Evolutionary conservation across 768 basidiomycete species (phyloP), one percentile per base, ranked within the genome.

Genomic region (Xerocomellus chrysenteron): DNA sequence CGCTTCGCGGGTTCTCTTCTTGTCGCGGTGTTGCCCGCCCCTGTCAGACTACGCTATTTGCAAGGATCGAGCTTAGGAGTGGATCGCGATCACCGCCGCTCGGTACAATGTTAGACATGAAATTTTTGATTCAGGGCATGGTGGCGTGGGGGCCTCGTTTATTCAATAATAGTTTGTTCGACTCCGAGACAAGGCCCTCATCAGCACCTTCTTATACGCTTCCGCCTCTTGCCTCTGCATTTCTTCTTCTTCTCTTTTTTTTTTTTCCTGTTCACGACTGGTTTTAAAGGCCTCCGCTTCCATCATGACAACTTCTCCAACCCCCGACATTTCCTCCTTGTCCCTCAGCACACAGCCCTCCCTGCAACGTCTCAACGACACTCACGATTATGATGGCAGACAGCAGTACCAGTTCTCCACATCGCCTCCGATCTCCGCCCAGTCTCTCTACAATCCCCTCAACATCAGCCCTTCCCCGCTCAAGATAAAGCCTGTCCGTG

Each of bases 341-440:
- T 86, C 89, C 66, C 83, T 92, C 73, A 81, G 81, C 74, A 78
- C 82, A 47, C 75, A 75, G 67, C 68, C 77, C 60, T 77, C 82
- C 59, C 85, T 83, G 75, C 87, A 83, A 86, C 88, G 88, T 82
- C 83, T 87, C 80, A 83, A 92, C 78, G 90, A 92, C 73, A 75
- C 78, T 86, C 90, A 90, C 76, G 88, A 91, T 79, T 90, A 87
- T 77, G 89, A 92, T 70, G 68, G 64, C 62, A 83, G 87, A 74
- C 74, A 78, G 60, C 85, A 78, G 64, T 90, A 85, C 76, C 88
- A 87, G 70, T 92, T 86, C 73, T 75, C 81, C 43, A 86, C 90
- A 67, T 82, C 70, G 71, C 82, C 71, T 65, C 77, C 73, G 79
- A 83, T 79, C 76, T 81, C 74, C 66, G 80, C 73, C 76, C 77